Percentiles rank a stretch among this genome's conserved stretches.
These are phyloP conservation scores for Citrus sp. DNA, from an alignment of 345 rosid species.

Conservation along the genomic window DNA sequence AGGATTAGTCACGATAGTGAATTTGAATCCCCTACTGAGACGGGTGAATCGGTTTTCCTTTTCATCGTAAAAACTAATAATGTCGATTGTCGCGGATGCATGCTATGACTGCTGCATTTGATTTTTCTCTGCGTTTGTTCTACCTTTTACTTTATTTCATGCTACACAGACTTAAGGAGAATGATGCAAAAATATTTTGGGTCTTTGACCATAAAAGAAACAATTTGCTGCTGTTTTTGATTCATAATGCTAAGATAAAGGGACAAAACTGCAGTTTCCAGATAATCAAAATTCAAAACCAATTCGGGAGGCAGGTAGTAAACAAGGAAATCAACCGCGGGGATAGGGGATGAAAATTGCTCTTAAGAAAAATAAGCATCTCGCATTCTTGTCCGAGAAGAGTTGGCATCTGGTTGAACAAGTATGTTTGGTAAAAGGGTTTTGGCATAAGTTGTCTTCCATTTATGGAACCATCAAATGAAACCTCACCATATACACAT, in stretches of 20 bases:
- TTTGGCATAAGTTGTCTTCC: background rate
- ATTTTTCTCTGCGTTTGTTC: background rate
- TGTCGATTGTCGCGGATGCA: background rate
- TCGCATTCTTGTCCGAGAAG: too few species aligned
- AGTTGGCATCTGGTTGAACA: background rate
- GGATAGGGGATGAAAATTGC: too few species aligned
- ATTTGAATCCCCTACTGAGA: background rate
- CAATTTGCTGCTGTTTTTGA: background rate
- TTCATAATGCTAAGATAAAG: too few species aligned
- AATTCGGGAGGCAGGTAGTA: too few species aligned
- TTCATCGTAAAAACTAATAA: too few species aligned
- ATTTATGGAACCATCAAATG: background rate
- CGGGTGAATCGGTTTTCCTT: background rate
- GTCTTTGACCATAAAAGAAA: too few species aligned
- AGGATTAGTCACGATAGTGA: background rate
- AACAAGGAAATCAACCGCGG: too few species aligned
- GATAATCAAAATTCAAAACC: too few species aligned
- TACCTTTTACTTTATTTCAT: background rate
- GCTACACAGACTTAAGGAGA: background rate
- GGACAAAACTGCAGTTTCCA: too few species aligned
- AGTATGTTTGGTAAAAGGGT: background rate
- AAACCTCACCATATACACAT: too few species aligned
- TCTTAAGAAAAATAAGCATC: too few species aligned
- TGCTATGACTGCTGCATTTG: background rate
- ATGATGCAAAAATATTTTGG: background rate